Base-by-base conservation (phyloP, 192 early-diverging fungal species). In the Coemansia sp. region DNA sequence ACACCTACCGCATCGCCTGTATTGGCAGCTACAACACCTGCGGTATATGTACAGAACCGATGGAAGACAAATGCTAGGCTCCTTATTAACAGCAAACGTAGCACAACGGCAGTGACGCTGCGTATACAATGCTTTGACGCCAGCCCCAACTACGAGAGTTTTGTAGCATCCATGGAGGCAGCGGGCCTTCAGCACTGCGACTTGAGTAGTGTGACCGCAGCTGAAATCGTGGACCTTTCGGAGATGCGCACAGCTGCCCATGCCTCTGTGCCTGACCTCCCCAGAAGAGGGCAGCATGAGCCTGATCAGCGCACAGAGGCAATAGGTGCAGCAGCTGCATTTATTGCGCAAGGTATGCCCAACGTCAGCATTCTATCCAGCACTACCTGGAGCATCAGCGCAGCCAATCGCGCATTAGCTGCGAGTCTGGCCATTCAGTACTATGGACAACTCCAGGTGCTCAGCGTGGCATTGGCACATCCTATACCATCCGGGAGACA, bases 141-240 rank as follows among this genome's bases (percentile, higher is more conserved):
- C 10, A 8, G n/a, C 1, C 65, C 71, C 10, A 58, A 68, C 27
- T 74, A 68, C 34, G 19, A 48, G 2, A 25, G 30, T 19, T 51
- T 74, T 22, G 38, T 66, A 26, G 60, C 23, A 5, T 28, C 65
- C 0, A 21, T 73, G 22, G 26, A 18, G 27, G 47, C 38, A 0
- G 47, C 22, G 2, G 57, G 62, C 7, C 44, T 65, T 38, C 50
- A n/a, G 1, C 48, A 12, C 24, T 49, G 55, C 28, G 34, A 26
- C 12, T 53, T 60, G 55, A 12, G 34, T 3, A 32, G n/a, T 2
- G 52, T 60, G 12, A 7, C 16, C 2, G 22, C 31, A 2, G 60
- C 68, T 8, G 71, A 68, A 34, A 28, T 74, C 7, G 61, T 58
- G 38, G 71, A 74, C 26, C 56, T 44, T 31, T 57, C 65, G 0